Evolutionary conservation across 169 alveolate species (phyloP), one percentile per base, ranked within the genome.

Genomic region (Plasmodium vivax): DNA sequence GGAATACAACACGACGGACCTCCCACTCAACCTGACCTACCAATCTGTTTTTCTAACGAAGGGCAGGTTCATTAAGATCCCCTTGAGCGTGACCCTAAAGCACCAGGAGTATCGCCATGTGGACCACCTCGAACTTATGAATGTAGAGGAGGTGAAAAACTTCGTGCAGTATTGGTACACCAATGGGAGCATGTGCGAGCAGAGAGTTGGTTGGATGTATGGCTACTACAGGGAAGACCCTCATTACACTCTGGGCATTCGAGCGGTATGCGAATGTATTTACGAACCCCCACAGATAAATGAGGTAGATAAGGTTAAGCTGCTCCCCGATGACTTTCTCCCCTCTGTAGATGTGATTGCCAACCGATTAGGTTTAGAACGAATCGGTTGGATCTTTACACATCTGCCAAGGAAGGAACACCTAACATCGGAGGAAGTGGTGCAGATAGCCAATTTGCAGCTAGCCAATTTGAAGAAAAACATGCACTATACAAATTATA

Each of bases 211-310:
- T 8, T 99, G 98, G 98, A 95, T 99, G 98, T 99, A 98, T 93
- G 99, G 99, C 32, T 99, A 99, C 96, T 99, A 99, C 95, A 97
- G 98, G 83, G 99, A 98, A 96, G 99, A 99, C 95, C 98, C 98
- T 2, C 99, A 98, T 93, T 99, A 98, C 94, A 98, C 98, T 9
- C 98, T 98, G 87, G 99, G 99, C 36, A 98, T 99, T 1, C 96
- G 99, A 93, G 99, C 99, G 2, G 99, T 99, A 43, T 97, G 98
- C 75, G 99, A 99, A 95, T 99, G 99, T 32, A 96, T 99, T n/a
- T 98, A 98, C 94, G 99, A 98, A 92, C 99, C 99, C 2, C 99
- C 99, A 19, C 99, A 99, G 96, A 92, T 95, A 3, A 98, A 98
- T 34, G 97, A 97, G 80, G 83, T 96, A 16, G 95, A 96, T 14